Evolutionary conservation across 2,329 filamentous ascomycete species (phyloP).

Genomic region (Aspergillus versicolor): DNA sequence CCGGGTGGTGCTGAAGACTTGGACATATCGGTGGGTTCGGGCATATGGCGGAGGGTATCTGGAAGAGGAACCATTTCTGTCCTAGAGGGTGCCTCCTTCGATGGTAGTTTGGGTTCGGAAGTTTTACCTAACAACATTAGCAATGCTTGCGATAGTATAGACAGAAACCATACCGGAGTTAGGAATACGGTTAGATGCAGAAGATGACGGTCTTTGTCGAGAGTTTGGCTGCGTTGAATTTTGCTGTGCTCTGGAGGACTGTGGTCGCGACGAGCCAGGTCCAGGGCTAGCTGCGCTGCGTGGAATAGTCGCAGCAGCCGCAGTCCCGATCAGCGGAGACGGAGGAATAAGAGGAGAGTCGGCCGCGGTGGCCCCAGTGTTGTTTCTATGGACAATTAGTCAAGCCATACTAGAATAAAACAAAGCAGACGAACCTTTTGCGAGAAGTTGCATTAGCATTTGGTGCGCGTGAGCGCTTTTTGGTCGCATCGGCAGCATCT

Average conservation of each 20-base stretch:
- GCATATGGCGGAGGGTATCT: slow-evolving; percentile 33
- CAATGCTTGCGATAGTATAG: too few species aligned
- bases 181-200: slow-evolving; percentile 58
- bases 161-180: slow-evolving; percentile 50
- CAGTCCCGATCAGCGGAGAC: slow-evolving; percentile 70
- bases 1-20: slow-evolving; percentile 22
- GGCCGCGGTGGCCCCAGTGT: slow-evolving; percentile 50
- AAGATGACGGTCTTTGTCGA: slow-evolving; percentile 59
- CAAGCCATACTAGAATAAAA: background rate
- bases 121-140: slow-evolving; percentile 29
- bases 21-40: slow-evolving; percentile 21
- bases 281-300: slow-evolving; percentile 64
- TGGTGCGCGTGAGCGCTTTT: slow-evolving; percentile 72
- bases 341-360: slow-evolving; percentile 71
- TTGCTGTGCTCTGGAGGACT: slow-evolving; percentile 71
- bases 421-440: slow-evolving; percentile 62
- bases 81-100: slow-evolving; percentile 47
- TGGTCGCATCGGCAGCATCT: slow-evolving; percentile 66
- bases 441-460: slow-evolving; percentile 65
- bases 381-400: slow-evolving; percentile 36
- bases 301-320: slow-evolving; percentile 60
- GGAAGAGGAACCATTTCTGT: slow-evolving; percentile 25
- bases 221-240: slow-evolving; percentile 66
- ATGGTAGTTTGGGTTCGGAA: slow-evolving; percentile 53
- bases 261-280: slow-evolving; percentile 58